Base-by-base conservation (phyloP, 2,329 filamentous ascomycete genomes). In the Beauveria varroae region DNA sequence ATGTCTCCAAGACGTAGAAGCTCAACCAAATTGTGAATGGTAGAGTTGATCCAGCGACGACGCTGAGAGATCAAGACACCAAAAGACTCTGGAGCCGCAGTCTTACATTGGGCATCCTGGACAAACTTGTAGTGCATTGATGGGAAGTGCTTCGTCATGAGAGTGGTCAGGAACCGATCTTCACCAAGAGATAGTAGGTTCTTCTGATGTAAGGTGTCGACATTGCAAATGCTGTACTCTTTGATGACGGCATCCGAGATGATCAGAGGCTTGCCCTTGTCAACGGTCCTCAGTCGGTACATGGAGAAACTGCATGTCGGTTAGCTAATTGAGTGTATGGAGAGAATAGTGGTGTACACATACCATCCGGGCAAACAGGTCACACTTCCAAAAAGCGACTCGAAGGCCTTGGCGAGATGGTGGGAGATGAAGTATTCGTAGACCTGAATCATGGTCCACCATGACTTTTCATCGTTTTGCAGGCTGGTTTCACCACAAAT, bases 361-460 rank as follows among this genome's bases (percentile, higher is more conserved):
- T 85, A 97, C 93, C 95, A 99, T 84, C 95, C 95, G 66, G 95
- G 95, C 79, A 99, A 87, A 88, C 95, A 99, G 63, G 95, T 99
- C 64, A 99, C 95, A 74, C 91, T 96, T 71, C 93, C 95, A 71
- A 99, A 99, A 63, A 99, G 85, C 63, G 92, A 97, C 74, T 99
- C 95, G 72, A 99, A 99, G 64, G 95, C 91, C 79, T 99, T 99
- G 59, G 95, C 82, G 73, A 99, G 79, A 76, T 99, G 90, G 81
- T 99, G 95, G 34, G 95, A 98, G 71, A 99, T 99, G 75, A 93
- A 99, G 80, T 99, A 99, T 75, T 99, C 95, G 78, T 99, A 99
- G 66, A 99, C 95, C 74, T 99, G 95, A 70, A 99, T 99, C 95
- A 99, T 99, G 14, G 95, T 99, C 91, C 91, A 96, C 92, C 93